Conservation (phyloP, 352 stramenopile species). For the Lagenidium sp. region DNA sequence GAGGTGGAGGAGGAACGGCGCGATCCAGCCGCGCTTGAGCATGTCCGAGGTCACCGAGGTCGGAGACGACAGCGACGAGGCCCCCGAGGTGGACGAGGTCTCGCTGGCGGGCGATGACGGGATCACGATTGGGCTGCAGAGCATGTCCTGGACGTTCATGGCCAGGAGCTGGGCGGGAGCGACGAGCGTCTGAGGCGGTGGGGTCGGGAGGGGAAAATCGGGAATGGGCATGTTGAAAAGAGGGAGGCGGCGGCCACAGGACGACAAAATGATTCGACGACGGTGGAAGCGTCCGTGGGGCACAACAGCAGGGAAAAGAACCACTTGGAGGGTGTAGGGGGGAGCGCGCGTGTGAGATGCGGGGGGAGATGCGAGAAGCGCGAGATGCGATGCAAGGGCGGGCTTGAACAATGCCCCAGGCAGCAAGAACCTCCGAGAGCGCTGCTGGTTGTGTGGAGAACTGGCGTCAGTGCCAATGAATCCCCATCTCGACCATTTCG, state of each 20-base stretch:
- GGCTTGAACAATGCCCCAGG: too few species aligned
- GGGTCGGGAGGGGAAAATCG: slow-evolving; percentile 4
- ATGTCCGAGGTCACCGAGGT: slow-evolving; percentile 16
- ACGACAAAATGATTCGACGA: background rate
- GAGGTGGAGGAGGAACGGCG: slow-evolving; percentile 79
- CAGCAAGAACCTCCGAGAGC: too few species aligned
- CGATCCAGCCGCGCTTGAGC: slow-evolving; percentile 63
- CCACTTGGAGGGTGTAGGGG: background rate
- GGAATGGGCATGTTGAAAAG: slow-evolving; percentile 11
- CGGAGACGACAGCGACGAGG: slow-evolving; percentile 14
- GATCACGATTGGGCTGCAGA: slow-evolving; percentile 1
- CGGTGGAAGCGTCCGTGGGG: background rate
- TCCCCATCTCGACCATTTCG: slow-evolving; percentile 2
- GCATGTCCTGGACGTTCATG: slow-evolving; percentile 19
- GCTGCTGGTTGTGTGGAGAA: too few species aligned
- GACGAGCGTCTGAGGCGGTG: slow-evolving; percentile 1
- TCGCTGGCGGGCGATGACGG: slow-evolving; percentile 18
- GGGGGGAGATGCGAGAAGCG: background rate
- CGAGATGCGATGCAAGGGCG: too few species aligned
- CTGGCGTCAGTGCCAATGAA: slow-evolving; percentile 5
- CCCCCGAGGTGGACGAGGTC: slow-evolving; percentile 17
- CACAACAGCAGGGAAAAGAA: too few species aligned
- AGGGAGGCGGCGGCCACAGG: background rate
- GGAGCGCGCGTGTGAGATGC: background rate
- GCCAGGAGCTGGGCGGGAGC: background rate